Evolutionary conservation across 176 grass and related monocot species (phyloP).

Genomic region (Puccinellia tenuiflora): DNA sequence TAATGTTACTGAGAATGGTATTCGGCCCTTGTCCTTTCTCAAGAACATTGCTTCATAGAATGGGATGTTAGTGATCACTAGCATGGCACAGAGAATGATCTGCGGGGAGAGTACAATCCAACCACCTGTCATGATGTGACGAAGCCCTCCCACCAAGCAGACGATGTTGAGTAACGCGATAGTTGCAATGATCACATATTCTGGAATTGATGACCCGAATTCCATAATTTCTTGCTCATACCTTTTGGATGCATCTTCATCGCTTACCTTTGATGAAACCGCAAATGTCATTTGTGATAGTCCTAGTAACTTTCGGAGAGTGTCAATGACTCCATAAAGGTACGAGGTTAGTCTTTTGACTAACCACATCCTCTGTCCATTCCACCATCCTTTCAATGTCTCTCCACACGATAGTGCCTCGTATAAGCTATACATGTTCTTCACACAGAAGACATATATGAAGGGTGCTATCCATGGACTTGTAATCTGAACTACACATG

Average conservation of each 20-base stretch:
- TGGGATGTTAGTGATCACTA: constrained; percentile 49
- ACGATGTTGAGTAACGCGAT: constrained; percentile 52
- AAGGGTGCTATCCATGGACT: constrained; percentile 59
- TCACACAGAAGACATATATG: constrained; percentile 34
- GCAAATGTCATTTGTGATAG: constrained; percentile 44
- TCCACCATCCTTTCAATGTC: constrained; percentile 66
- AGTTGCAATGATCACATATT: constrained; percentile 53
- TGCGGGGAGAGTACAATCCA: constrained; percentile 36
- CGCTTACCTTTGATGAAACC: constrained; percentile 53
- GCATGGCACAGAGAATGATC: constrained; percentile 39
- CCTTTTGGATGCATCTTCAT: constrained; percentile 42
- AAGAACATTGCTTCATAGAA: constrained; percentile 74
- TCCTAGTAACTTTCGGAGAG: constrained; percentile 37
- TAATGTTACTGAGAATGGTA: constrained; percentile 43
- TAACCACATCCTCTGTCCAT: constrained; percentile 67
- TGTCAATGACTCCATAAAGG: constrained; percentile 39
- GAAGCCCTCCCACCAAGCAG: constrained; percentile 37
- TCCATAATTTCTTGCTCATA: constrained; percentile 78
- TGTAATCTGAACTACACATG: constrained; percentile 33
- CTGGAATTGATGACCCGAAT: constrained; percentile 43
- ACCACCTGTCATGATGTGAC: neutral
- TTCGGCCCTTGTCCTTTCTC: constrained; percentile 58
- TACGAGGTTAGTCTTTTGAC: constrained; percentile 68
- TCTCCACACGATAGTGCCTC: constrained; percentile 44
- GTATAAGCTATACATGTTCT: constrained; percentile 37